These are phyloP conservation scores for Lithocarpus polystachyus DNA, from an alignment of 306 rosid species.

Conservation along the genomic window DNA sequence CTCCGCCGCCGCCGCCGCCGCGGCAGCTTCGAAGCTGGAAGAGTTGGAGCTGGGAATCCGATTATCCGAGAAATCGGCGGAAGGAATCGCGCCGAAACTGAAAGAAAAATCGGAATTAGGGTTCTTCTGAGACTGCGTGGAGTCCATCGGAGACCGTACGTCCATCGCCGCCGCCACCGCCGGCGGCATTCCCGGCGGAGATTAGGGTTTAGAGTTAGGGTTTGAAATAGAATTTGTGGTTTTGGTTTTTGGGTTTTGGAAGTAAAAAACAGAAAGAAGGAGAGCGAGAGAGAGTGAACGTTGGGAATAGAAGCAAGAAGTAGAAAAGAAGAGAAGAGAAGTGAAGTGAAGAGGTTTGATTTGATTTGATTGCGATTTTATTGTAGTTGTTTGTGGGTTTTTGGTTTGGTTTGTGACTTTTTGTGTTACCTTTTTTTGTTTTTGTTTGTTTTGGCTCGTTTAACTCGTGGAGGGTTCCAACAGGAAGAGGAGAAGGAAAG, in stretches of 20 bases:
- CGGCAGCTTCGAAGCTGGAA: constrained; percentile 8
- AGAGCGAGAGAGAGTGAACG: background rate
- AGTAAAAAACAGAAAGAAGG: background rate
- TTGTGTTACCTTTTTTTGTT: no score
- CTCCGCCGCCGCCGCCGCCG: constrained; percentile 4
- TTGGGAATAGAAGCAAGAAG: background rate
- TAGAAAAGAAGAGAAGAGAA: no score
- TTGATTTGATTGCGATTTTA: no score
- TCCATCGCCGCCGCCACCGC: constrained; percentile 48
- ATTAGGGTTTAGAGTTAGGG: constrained; percentile 34
- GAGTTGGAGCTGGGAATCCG: constrained; percentile 27
- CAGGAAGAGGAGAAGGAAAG: no score
- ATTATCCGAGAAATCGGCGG: constrained; percentile 17
- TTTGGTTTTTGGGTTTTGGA: background rate
- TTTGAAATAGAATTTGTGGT: background rate
- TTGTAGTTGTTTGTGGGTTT: no score
- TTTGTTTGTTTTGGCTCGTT: no score
- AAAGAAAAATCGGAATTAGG: constrained; percentile 20
- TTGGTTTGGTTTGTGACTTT: no score
- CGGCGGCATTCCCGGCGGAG: background rate
- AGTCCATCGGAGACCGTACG: constrained; percentile 37
- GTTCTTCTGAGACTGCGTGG: constrained; percentile 21
- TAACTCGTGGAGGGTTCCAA: no score
- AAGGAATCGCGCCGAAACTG: constrained; percentile 15
- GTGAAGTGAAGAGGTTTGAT: no score